phyloP scores from a whole-genome alignment of 31 red algal species.

The Porphyra umbilicalis region DNA sequence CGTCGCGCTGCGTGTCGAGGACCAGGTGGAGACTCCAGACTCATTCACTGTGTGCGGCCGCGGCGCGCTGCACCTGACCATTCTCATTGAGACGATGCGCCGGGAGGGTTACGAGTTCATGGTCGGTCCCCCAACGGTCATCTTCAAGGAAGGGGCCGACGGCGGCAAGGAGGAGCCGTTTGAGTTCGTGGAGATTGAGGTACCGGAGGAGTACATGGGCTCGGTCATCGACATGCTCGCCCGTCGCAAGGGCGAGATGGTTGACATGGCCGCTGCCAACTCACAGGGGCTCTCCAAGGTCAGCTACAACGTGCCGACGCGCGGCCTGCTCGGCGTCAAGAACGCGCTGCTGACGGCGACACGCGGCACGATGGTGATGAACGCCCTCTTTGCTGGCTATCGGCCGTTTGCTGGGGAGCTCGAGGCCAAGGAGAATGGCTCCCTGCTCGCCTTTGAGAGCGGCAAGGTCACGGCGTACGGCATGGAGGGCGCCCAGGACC shows the following conservation, averaged over 20 bases:
- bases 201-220: slow-evolving; percentile 94
- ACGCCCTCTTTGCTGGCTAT: slow-evolving; percentile 73
- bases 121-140: slow-evolving; percentile 85
- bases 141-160: slow-evolving; percentile 56
- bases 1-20: slow-evolving; percentile 63
- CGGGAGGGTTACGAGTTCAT: slow-evolving; percentile 93
- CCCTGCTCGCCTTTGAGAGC: slow-evolving; percentile 68
- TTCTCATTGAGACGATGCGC: slow-evolving; percentile 95
- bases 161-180: slow-evolving; percentile 72
- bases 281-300: slow-evolving; percentile 62
- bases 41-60: slow-evolving; percentile 75
- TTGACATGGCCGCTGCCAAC: slow-evolving; percentile 63
- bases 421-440: slow-evolving; percentile 73
- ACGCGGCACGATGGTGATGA: slow-evolving; percentile 81
- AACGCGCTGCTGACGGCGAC: slow-evolving; percentile 87
- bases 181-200: slow-evolving; percentile 81
- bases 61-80: slow-evolving; percentile 86
- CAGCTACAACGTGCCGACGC: slow-evolving; percentile 77
- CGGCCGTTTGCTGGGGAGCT: slow-evolving; percentile 77
- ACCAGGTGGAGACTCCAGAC: slow-evolving; percentile 52
- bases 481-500: slow-evolving; percentile 78
- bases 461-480: slow-evolving; percentile 77
- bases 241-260: slow-evolving; percentile 90
- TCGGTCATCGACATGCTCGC: slow-evolving; percentile 76
- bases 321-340: slow-evolving; percentile 87